Evolutionary conservation across 495 filamentous ascomycete genomes (phyloP), one percentile per base, ranked within the genome.

Genomic region (Xylaria grammica): DNA sequence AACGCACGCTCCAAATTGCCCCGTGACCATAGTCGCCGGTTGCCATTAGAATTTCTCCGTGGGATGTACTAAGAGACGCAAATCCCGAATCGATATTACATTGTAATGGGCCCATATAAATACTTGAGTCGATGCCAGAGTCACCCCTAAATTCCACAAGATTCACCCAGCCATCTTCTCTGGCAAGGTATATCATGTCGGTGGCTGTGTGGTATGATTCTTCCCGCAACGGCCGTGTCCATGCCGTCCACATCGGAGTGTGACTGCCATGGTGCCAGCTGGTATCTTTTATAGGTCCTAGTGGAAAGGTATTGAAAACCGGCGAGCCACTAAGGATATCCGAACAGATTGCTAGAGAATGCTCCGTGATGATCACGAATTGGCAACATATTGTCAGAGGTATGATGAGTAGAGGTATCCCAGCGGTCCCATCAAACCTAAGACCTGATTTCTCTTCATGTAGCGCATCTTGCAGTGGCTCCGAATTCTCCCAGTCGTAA

Each of bases 11-110:
- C 81, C 90, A 96, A 11, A 93, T 81, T 0, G 89, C 88, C 7
- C 94, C 95, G 66, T 88, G 82, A n/a, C 93, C 90, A 50, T 87
- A 88, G 57, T 90, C 88, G n/a, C 95, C 92, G 17, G 89, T 91
- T 6, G 90, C 85, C 20, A 97, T 78, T 45, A 97, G 82, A 42
- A 96, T 78, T 71, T 97, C 94, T 24, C 86, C 86, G 56, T 83
- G 85, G 8, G 80, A 63, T 54, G 74, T 70, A 46, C 69, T 75
- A 3, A 78, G 65, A 48, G 79, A 82, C n/a, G 90, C 85, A 74
- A 93, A 91, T 3, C 88, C 87, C 1, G 76, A 84, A 30, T 86
- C 85, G 53, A 91, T 85, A 57, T 86, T 87, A 71, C 84, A 85
- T 17, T 84, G 78, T 27, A 92, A 79, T 8, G 80, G 77, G 20